Base-by-base conservation (phyloP, 2,329 filamentous ascomycete genomes). In the Aulographum hederae region DNA sequence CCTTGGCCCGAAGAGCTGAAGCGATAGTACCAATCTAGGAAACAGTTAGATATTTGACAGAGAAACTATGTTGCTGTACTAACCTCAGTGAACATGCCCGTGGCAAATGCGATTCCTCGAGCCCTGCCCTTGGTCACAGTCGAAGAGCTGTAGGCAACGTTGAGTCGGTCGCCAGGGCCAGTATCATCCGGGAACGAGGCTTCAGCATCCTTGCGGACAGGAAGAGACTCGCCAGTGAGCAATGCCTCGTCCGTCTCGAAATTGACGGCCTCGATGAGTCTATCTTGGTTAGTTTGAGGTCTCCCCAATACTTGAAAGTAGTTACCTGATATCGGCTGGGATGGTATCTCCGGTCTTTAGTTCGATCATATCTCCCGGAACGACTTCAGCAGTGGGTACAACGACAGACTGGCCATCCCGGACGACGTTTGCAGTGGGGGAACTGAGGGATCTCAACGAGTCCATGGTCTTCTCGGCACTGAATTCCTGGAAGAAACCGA, bases 21-120 rank as follows among this genome's bases (percentile, higher is more conserved):
- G 73, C 73, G 41, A 79, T 76, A 42, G 67, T 68, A 39, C 74
- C 74, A 33, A 78, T 70, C 43, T n/a, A n/a, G n/a, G n/a, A n/a
- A n/a, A n/a, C n/a, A n/a, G n/a, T n/a, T n/a, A n/a, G n/a, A n/a
- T n/a, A n/a, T n/a, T n/a, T n/a, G n/a, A n/a, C n/a, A n/a, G n/a
- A n/a, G n/a, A n/a, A n/a, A n/a, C n/a, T n/a, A n/a, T n/a, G n/a
- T n/a, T n/a, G n/a, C n/a, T n/a, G n/a, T n/a, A n/a, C n/a, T n/a
- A n/a, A n/a, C n/a, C n/a, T 77, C 68, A 8, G 74, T 78, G 27
- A 58, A 46, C 71, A 77, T 74, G 21, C 66, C 72, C 8, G 66
- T 73, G 23, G 65, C 57, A 19, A 67, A 60, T 27, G 73, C 69
- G 25, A 77, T 61, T 33, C 71, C 72, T 4, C 56, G 63, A 26